Evolutionary conservation across 2,329 filamentous ascomycete species (phyloP).

Genomic region (Alternaria metachromatica): DNA sequence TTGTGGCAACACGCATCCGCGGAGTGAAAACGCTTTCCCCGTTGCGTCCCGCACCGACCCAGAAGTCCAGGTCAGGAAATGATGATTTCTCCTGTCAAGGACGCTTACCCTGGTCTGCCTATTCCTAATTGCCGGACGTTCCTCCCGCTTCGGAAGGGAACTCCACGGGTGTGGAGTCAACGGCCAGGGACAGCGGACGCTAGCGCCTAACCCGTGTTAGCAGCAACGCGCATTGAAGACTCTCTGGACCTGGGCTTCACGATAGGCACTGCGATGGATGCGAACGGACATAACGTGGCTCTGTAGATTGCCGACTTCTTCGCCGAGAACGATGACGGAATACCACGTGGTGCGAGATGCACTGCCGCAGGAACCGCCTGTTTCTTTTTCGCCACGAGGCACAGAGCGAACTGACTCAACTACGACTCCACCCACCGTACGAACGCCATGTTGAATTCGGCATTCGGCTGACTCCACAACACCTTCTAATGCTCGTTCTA

Average conservation of each 20-base stretch:
- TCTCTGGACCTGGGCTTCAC: background rate
- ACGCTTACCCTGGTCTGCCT: constrained; percentile 3
- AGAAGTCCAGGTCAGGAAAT: background rate
- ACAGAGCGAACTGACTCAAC: constrained; percentile 4
- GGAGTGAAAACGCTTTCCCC: constrained; percentile 2
- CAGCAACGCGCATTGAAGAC: constrained; percentile 5
- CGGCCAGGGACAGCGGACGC: constrained; percentile 8
- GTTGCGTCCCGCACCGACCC: constrained; percentile 1
- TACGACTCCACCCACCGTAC: constrained; percentile 1
- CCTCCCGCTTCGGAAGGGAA: constrained; percentile 13
- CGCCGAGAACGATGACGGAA: background rate
- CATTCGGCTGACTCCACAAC: constrained; percentile 17
- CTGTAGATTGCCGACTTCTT: constrained; percentile 3
- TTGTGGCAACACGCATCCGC: background rate
- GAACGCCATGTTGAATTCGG: constrained; percentile 38
- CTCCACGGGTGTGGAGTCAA: constrained; percentile 10
- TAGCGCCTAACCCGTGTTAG: background rate
- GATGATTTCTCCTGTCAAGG: constrained; percentile 8
- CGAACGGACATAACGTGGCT: constrained; percentile 3
- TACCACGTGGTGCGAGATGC: background rate
- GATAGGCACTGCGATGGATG: background rate
- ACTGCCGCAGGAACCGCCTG: background rate
- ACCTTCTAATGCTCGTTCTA: constrained; percentile 10
- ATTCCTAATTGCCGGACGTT: constrained; percentile 6
- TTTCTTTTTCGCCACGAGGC: constrained; percentile 1